phyloP scores from a whole-genome alignment of 2,329 filamentous ascomycete species.

The Fusarium sp. region DNA sequence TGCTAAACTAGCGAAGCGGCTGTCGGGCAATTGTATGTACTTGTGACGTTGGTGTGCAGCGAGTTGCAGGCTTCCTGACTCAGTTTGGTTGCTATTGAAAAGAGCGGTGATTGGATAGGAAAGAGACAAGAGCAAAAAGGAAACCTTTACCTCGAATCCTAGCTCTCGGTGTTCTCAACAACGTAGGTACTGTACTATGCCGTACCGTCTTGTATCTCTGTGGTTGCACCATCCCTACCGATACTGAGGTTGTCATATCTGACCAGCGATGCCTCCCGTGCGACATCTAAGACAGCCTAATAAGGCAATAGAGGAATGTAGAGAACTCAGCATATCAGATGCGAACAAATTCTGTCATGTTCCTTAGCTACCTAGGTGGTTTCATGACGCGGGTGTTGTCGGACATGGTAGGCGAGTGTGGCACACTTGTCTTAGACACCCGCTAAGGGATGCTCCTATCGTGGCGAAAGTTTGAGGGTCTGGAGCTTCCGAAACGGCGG shows the following conservation, averaged over 20 bases:
- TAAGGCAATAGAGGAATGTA: background rate
- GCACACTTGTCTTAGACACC: conserved; percentile 40
- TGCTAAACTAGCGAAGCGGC: conserved; percentile 29
- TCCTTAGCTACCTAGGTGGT: conserved; percentile 10
- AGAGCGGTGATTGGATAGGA: conserved; percentile 21
- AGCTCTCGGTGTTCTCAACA: conserved; percentile 5
- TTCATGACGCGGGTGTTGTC: conserved; percentile 42
- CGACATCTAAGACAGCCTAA: conserved; percentile 30
- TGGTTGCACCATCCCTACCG: conserved; percentile 19
- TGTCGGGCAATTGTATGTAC: conserved; percentile 26
- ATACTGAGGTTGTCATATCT: conserved; percentile 29
- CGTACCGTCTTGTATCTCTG: conserved; percentile 3
- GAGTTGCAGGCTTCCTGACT: conserved; percentile 18
- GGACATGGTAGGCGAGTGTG: conserved; percentile 38
- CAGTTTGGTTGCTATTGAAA: background rate
- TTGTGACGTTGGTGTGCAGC: conserved; percentile 26
- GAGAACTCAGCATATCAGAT: background rate
- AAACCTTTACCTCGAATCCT: conserved; percentile 18
- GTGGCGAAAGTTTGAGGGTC: conserved; percentile 28
- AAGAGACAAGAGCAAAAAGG: background rate
- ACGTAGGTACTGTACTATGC: background rate
- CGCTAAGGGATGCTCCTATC: conserved; percentile 25
- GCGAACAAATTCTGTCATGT: conserved; percentile 7
- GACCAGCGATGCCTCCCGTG: conserved; percentile 37
- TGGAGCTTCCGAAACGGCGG: conserved; percentile 28